Evolutionary conservation across 768 basidiomycete genomes (phyloP).

Genomic region (Lactifluus rugatus): DNA sequence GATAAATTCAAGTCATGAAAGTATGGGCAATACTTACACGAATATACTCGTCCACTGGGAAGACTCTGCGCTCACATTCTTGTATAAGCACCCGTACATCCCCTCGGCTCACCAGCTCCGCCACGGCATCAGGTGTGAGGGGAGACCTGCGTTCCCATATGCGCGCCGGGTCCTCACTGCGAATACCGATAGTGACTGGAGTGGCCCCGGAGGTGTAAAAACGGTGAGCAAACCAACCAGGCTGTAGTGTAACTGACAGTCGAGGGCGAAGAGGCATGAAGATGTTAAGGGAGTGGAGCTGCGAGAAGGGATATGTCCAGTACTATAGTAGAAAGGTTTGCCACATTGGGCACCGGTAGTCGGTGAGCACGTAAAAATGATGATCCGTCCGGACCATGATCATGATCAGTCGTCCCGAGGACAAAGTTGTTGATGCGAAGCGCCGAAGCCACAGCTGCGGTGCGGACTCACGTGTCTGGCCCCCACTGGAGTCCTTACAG

Average conservation of each 20-base stretch:
- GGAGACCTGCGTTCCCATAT: constrained; percentile 86
- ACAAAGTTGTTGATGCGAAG: not conserved
- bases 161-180: constrained; percentile 69
- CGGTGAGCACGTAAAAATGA: not conserved
- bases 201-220: not conserved
- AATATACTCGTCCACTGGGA: constrained; percentile 49
- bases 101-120: constrained; percentile 44
- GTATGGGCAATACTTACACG: constrained; percentile 37
- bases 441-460: not conserved
- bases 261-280: constrained; percentile 16
- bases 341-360: not conserved
- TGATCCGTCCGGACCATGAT: constrained; percentile 2
- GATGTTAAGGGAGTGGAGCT: not conserved
- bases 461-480: not conserved
- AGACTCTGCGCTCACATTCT: constrained; percentile 68
- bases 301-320: not conserved
- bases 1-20: not conserved
- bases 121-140: constrained; percentile 66
- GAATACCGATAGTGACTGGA: constrained; percentile 41
- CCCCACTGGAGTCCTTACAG: too few species aligned
- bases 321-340: not conserved
- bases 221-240: not conserved
- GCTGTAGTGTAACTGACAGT: constrained; percentile 1
- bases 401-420: not conserved
- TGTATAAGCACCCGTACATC: constrained; percentile 65